Percentiles rank a stretch among this genome's conserved stretches.
Evolutionary conservation across 2,329 filamentous ascomycete species (phyloP).

Genomic region (Scedosporium apiospermum): DNA sequence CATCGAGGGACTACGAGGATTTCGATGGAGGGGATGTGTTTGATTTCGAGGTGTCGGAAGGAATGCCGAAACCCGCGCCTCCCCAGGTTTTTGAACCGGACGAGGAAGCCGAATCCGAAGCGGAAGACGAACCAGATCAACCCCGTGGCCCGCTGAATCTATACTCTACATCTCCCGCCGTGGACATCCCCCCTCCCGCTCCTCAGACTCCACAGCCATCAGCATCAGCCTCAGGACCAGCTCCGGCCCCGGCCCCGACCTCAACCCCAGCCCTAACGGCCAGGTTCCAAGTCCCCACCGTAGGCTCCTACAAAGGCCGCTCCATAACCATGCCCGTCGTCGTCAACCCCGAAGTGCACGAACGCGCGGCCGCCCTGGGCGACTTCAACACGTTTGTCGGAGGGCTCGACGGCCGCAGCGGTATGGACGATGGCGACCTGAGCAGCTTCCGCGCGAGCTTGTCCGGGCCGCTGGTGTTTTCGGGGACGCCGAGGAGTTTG

Average conservation of each 20-base stretch:
- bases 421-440: conserved; percentile 34
- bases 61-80: neutral
- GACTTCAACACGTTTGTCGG: conserved; percentile 42
- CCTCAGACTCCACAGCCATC: too few species aligned
- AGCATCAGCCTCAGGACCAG: neutral
- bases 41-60: conserved; percentile 4
- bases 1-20: neutral
- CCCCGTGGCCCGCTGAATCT: neutral
- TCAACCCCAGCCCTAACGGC: conserved; percentile 17
- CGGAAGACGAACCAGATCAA: neutral
- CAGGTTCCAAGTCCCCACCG: conserved; percentile 28
- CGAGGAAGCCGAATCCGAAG: neutral
- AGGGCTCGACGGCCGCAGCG: conserved; percentile 40
- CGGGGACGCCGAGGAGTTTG: conserved; percentile 35
- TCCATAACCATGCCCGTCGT: conserved; percentile 44
- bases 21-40: conserved; percentile 1
- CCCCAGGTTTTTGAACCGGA: neutral
- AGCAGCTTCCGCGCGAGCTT: conserved; percentile 33
- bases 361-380: conserved; percentile 36
- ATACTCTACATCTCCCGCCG: conserved; percentile 5
- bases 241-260: neutral
- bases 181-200: neutral
- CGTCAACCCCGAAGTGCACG: conserved; percentile 37
- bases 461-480: conserved; percentile 26
- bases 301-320: conserved; percentile 46